These are phyloP conservation scores for Sclerotinia trifoliorum DNA, from an alignment of 2,329 filamentous ascomycete genomes.

Conservation along the genomic window DNA sequence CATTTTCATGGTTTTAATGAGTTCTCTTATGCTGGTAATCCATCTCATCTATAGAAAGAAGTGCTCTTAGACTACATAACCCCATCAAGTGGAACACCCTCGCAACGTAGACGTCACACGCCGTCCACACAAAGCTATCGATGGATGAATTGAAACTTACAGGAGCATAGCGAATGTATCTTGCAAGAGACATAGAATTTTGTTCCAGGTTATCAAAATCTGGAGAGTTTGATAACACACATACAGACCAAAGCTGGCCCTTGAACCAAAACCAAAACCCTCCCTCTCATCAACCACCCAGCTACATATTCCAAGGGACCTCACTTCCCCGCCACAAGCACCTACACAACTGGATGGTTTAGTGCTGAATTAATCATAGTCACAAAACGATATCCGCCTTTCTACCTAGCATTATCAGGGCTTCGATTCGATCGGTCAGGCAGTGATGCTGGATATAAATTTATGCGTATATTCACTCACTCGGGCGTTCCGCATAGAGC, in stretches of 20 bases:
- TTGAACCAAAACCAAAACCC: neutral
- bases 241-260: neutral
- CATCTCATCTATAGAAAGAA: neutral
- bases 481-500: neutral
- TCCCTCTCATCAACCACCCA: too few species aligned
- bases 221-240: neutral
- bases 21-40: neutral
- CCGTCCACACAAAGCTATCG: neutral
- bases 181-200: neutral
- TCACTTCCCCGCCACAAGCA: neutral
- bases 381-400: neutral
- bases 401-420: constrained; percentile 4
- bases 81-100: too few species aligned
- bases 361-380: constrained; percentile 5
- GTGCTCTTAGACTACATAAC: too few species aligned
- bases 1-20: neutral
- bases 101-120: too few species aligned
- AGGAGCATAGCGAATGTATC: neutral
- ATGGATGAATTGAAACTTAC: neutral
- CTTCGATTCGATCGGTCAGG: neutral
- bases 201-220: neutral
- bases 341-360: neutral
- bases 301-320: too few species aligned
- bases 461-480: neutral
- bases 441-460: neutral